Evolutionary conservation across 2,329 filamentous ascomycete species (phyloP).

Genomic region (Achaetomium macrosporum): DNA sequence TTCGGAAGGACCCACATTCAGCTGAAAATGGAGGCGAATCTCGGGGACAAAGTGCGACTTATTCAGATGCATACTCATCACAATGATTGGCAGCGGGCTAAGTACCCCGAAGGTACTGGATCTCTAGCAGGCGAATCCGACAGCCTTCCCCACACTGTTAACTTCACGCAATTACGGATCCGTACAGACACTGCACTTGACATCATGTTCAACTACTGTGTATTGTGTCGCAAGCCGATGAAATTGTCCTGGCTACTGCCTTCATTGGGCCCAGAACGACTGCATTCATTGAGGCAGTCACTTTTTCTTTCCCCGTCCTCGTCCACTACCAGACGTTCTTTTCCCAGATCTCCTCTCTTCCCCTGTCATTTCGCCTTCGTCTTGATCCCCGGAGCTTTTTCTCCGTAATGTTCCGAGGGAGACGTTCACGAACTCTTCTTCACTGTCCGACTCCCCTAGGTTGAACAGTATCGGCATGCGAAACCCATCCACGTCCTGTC

Average conservation of each 20-base stretch:
- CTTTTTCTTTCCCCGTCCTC: slow-evolving; percentile 39
- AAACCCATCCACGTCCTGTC: slow-evolving; percentile 55
- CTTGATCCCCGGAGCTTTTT: slow-evolving; percentile 71
- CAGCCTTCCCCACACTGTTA: too few species aligned
- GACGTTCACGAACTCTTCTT: slow-evolving; percentile 73
- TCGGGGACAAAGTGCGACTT: neutral
- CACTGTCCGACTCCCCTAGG: slow-evolving; percentile 88
- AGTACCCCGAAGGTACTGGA: too few species aligned
- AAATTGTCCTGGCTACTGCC: too few species aligned
- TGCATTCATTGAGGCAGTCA: slow-evolving; percentile 7
- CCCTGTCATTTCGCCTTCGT: slow-evolving; percentile 52
- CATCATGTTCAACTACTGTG: too few species aligned
- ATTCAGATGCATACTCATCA: too few species aligned
- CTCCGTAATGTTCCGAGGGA: slow-evolving; percentile 78
- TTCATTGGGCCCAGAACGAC: too few species aligned
- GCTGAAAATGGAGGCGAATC: too few species aligned
- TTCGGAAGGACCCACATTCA: slow-evolving; percentile 18
- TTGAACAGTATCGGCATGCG: slow-evolving; percentile 91
- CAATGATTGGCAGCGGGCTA: too few species aligned
- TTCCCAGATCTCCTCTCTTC: slow-evolving; percentile 37
- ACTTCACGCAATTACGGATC: too few species aligned
- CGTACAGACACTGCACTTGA: too few species aligned
- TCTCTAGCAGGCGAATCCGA: too few species aligned
- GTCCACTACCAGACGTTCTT: slow-evolving; percentile 34
- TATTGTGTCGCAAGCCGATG: too few species aligned